Percentiles rank a stretch among this genome's conserved stretches.
Evolutionary conservation across 441 rosid genomes (phyloP).

Genomic region (Gossypium aridum): DNA sequence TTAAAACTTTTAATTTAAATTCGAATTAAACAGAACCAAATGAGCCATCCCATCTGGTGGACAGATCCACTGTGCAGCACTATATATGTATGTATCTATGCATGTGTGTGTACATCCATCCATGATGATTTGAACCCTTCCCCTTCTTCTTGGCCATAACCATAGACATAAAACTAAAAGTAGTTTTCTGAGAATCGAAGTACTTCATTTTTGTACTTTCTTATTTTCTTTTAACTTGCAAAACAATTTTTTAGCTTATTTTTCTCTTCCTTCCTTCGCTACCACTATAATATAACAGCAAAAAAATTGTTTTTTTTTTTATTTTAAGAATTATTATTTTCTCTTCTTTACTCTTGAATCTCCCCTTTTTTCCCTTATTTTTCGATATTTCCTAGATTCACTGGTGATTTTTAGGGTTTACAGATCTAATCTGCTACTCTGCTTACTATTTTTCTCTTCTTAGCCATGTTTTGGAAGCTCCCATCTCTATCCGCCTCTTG

Average conservation of each 20-base stretch:
- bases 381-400: conserved; percentile 32
- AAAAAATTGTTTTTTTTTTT: too few relatives aligned
- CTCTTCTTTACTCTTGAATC: conserved; percentile 10
- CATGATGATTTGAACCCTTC: neutral
- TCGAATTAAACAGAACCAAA: too few relatives aligned
- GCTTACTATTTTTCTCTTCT: conserved; percentile 13
- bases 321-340: neutral
- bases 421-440: conserved; percentile 41
- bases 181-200: conserved; percentile 21
- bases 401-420: conserved; percentile 26
- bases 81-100: too few relatives aligned
- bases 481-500: conserved; percentile 74
- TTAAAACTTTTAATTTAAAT: too few relatives aligned
- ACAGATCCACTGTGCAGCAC: too few relatives aligned
- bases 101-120: neutral
- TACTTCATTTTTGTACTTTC: conserved; percentile 28
- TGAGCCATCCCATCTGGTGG: too few relatives aligned
- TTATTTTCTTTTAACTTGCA: neutral
- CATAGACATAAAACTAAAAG: neutral
- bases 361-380: neutral
- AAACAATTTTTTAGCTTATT: too few relatives aligned
- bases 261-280: neutral
- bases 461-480: conserved; percentile 86
- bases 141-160: neutral
- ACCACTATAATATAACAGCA: neutral